phyloP scores from a whole-genome alignment of 345 rosid genomes.

The Eucalyptus albens region DNA sequence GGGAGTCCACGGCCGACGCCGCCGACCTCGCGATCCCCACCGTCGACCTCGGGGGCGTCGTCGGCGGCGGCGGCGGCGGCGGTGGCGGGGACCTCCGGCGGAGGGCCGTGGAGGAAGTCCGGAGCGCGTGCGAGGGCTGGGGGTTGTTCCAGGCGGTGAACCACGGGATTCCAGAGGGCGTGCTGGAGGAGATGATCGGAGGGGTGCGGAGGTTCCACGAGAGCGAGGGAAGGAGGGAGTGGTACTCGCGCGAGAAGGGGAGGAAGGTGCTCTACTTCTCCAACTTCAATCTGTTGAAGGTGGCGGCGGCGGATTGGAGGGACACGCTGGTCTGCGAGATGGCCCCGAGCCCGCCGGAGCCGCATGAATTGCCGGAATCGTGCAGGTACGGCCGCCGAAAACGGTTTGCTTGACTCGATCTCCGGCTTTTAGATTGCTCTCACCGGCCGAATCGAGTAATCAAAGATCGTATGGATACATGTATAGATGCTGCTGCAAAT shows the following conservation, averaged over 20 bases:
- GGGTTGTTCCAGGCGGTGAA: not conserved
- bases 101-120: not conserved
- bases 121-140: not conserved
- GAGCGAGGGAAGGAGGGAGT: not conserved
- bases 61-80: rapidly evolving
- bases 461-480: not conserved
- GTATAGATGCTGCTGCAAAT: not conserved
- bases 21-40: not conserved
- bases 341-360: not conserved
- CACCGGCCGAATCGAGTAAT: not conserved
- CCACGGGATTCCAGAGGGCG: not conserved
- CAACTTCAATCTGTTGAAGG: slow-evolving; percentile 1
- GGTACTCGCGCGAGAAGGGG: not conserved
- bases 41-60: not conserved
- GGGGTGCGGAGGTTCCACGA: not conserved
- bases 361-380: not conserved
- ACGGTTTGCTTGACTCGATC: not conserved
- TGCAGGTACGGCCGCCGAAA: not conserved
- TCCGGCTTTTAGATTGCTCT: not conserved
- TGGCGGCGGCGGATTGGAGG: slow-evolving; percentile 7
- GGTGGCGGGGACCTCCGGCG: not conserved
- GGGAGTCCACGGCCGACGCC: not conserved
- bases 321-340: slow-evolving; percentile 2
- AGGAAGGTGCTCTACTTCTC: slow-evolving; percentile 1
- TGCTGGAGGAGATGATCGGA: not conserved